Conservation (phyloP, 75 land plant genomes). For the Larix kaempferi region DNA sequence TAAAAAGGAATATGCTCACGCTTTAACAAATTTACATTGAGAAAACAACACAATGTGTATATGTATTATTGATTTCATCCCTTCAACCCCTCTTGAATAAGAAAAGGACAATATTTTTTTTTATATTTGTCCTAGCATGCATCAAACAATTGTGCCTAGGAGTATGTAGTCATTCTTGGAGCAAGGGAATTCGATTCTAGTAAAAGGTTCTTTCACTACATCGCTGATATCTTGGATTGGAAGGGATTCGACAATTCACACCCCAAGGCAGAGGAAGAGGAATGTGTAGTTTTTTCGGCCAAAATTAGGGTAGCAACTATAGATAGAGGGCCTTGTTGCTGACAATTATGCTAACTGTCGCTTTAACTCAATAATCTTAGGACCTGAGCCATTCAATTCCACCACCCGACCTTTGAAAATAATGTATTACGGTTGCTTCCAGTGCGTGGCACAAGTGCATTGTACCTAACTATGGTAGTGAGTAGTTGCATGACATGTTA, state of each 20-base stretch:
- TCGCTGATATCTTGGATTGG: conserved; percentile 1
- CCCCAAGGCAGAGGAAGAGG: not conserved
- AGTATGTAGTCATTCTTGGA: conserved; percentile 18
- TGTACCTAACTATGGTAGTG: no score
- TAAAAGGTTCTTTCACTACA: conserved; percentile 33
- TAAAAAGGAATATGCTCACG: conserved; percentile 35
- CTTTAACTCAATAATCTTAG: no score
- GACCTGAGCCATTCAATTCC: no score
- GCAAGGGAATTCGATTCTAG: conserved; percentile 31
- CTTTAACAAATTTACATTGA: conserved; percentile 37
- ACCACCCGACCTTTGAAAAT: no score
- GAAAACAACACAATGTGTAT: conserved; percentile 1
- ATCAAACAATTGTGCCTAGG: conserved; percentile 33
- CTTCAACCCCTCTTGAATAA: not conserved
- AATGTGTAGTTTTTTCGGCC: not conserved
- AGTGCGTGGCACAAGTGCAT: no score
- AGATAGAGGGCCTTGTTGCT: no score
- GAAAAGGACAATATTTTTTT: not conserved
- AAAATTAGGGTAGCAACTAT: not conserved
- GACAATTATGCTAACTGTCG: no score
- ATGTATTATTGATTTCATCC: not conserved
- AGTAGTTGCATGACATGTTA: no score
- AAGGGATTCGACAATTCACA: not conserved
- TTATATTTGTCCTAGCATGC: conserved; percentile 38
- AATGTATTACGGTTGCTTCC: no score